Percentiles rank a stretch among this genome's conserved stretches.
phyloP scores from a whole-genome alignment of 1,284 basidiomycete species.

The Trametes versicolor region DNA sequence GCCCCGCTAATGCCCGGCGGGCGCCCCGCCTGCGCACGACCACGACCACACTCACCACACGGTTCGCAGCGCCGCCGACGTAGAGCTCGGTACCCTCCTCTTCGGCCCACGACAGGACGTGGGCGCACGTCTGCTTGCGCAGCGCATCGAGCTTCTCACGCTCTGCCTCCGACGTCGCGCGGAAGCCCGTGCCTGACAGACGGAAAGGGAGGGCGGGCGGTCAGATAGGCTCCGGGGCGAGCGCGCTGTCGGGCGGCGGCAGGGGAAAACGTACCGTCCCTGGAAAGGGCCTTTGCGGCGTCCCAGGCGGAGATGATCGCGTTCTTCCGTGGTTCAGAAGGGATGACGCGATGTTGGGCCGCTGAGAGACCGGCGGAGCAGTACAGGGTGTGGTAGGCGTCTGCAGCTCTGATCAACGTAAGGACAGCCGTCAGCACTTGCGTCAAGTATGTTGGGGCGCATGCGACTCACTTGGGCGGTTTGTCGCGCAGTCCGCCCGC shows the following conservation, averaged over 20 bases:
- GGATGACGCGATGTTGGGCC: constrained; percentile 82
- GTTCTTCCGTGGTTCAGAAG: constrained; percentile 54
- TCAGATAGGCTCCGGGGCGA: constrained; percentile 23
- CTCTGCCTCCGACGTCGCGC: constrained; percentile 26
- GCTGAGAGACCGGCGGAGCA: constrained; percentile 89
- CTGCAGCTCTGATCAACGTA: constrained; percentile 62
- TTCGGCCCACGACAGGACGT: constrained; percentile 79
- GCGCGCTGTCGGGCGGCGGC: constrained; percentile 2
- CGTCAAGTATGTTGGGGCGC: neutral
- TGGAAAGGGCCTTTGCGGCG: constrained; percentile 28
- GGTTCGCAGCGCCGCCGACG: constrained; percentile 73
- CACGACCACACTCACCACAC: constrained; percentile 65
- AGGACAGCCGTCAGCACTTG: neutral
- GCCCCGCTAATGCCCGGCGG: neutral
- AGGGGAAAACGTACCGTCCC: constrained; percentile 42
- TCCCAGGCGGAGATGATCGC: constrained; percentile 59
- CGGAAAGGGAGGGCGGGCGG: neutral
- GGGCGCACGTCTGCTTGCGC: constrained; percentile 64
- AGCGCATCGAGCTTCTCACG: constrained; percentile 41
- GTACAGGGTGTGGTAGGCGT: constrained; percentile 93
- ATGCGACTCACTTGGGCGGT: constrained; percentile 79
- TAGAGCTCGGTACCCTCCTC: constrained; percentile 71
- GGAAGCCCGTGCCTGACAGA: constrained; percentile 24
- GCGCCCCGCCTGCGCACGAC: neutral
- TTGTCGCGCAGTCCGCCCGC: constrained; percentile 94